A percentile compares a stretch with the other conserved stretches of the same genome.
phyloP scores from a whole-genome alignment of 129 eudicot genomes.

The Artemisia argyi region DNA sequence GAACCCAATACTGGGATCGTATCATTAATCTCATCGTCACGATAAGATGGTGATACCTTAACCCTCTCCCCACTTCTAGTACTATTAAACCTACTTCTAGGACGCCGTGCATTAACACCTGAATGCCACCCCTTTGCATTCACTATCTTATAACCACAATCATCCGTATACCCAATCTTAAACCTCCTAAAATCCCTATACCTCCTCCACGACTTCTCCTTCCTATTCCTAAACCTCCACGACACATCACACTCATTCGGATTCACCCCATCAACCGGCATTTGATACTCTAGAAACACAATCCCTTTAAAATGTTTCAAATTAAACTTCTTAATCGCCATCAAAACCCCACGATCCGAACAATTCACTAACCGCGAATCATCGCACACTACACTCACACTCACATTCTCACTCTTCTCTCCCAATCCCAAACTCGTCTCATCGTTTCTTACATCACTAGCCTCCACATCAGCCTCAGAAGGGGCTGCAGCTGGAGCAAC shows the following conservation, averaged over 20 bases:
- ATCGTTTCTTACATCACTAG: slow-evolving; percentile 58
- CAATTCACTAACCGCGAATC: slow-evolving; percentile 67
- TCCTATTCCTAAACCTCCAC: slow-evolving; percentile 90
- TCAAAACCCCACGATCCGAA: slow-evolving; percentile 72
- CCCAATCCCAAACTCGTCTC: slow-evolving; percentile 47
- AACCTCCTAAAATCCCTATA: slow-evolving; percentile 94
- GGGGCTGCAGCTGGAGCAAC: slow-evolving; percentile 43
- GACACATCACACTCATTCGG: slow-evolving; percentile 88
- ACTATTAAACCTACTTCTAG: slow-evolving; percentile 44
- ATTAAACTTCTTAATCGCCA: slow-evolving; percentile 80
- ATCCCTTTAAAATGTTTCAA: slow-evolving; percentile 69
- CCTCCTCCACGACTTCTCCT: slow-evolving; percentile 95
- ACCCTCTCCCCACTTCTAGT: slow-evolving; percentile 43
- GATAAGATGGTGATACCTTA: slow-evolving; percentile 41
- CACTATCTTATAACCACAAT: slow-evolving; percentile 71
- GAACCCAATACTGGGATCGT: slow-evolving; percentile 74
- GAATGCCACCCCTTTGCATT: slow-evolving; percentile 93
- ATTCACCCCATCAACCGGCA: slow-evolving; percentile 72
- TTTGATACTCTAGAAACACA: slow-evolving; percentile 66
- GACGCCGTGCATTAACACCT: slow-evolving; percentile 81
- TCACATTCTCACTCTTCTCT: slow-evolving; percentile 33
- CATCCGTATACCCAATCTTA: slow-evolving; percentile 62
- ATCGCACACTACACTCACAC: slow-evolving; percentile 42
- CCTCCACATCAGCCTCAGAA: slow-evolving; percentile 25
- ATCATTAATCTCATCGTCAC: slow-evolving; percentile 85